Percentiles rank a stretch among this genome's conserved stretches.
These are phyloP conservation scores for Cydonia oblonga DNA, from an alignment of 331 rosid species.

Conservation along the genomic window DNA sequence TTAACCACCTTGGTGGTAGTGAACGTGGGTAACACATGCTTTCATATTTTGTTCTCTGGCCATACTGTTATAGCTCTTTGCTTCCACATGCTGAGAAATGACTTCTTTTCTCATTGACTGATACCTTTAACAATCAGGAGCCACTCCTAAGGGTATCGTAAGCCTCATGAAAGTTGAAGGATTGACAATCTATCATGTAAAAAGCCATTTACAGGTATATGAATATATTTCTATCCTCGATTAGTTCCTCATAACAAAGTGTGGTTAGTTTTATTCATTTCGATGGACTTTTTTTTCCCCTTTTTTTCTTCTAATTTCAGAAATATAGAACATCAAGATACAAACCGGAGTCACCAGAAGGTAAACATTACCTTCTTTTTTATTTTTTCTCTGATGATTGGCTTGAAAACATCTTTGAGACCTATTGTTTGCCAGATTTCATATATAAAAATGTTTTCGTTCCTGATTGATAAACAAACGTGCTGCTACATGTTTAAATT, in stretches of 20 bases:
- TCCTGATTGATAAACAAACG: no score
- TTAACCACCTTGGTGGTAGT: slow-evolving; percentile 74
- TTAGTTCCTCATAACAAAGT: slow-evolving; percentile 1
- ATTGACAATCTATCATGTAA: slow-evolving; percentile 91
- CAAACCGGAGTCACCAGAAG: slow-evolving; percentile 89
- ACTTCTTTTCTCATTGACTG: slow-evolving; percentile 9
- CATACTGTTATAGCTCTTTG: neutral
- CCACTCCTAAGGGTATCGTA: slow-evolving; percentile 93
- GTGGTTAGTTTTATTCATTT: slow-evolving; percentile 3
- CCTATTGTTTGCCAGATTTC: neutral
- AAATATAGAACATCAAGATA: slow-evolving; percentile 90
- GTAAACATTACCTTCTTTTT: slow-evolving; percentile 28
- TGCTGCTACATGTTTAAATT: neutral
- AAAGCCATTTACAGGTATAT: slow-evolving; percentile 89
- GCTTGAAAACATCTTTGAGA: neutral
- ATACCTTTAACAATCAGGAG: slow-evolving; percentile 46
- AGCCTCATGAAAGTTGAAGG: slow-evolving; percentile 75
- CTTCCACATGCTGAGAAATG: no score
- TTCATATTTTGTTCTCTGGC: neutral
- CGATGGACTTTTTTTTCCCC: neutral
- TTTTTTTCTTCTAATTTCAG: slow-evolving; percentile 29
- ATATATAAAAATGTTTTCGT: neutral
- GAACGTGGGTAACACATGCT: slow-evolving; percentile 43
- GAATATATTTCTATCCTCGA: neutral
- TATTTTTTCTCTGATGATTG: neutral